Percentiles rank a stretch among this genome's conserved stretches.
These are phyloP conservation scores for Corrigiola litoralis DNA, from an alignment of 179 eudicot genomes.

Conservation along the genomic window DNA sequence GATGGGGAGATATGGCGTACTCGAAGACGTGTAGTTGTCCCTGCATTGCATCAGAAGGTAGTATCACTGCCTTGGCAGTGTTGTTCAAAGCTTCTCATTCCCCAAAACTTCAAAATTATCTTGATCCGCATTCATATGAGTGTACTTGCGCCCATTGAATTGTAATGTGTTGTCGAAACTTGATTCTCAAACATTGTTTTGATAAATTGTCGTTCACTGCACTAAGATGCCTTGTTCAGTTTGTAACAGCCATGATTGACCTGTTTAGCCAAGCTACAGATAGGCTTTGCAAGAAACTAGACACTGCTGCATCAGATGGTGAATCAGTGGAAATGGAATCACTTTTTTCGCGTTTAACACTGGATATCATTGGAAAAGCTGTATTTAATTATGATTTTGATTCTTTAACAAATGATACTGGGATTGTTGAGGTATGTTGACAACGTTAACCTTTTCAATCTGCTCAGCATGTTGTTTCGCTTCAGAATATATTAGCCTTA, in stretches of 20 bases:
- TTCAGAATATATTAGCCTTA: slow-evolving; percentile 8
- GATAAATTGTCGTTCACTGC: slow-evolving; percentile 4
- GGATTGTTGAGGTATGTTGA: slow-evolving; percentile 77
- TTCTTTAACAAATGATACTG: slow-evolving; percentile 87
- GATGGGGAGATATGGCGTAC: slow-evolving; percentile 98
- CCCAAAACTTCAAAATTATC: neutral
- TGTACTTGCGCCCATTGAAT: neutral
- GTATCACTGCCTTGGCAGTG: slow-evolving; percentile 5
- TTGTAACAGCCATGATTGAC: slow-evolving; percentile 86
- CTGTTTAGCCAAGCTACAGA: slow-evolving; percentile 88
- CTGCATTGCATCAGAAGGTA: slow-evolving; percentile 95
- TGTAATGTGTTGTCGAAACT: neutral
- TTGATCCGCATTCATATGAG: neutral
- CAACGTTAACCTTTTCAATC: slow-evolving; percentile 2
- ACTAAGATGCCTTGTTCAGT: slow-evolving; percentile 38
- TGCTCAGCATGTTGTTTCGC: neutral
- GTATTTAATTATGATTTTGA: slow-evolving; percentile 95
- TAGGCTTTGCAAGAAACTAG: slow-evolving; percentile 83
- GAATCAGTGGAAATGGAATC: slow-evolving; percentile 99
- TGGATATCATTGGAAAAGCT: slow-evolving; percentile 97
- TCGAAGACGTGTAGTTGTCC: slow-evolving; percentile 91
- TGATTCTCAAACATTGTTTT: neutral
- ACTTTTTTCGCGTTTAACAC: slow-evolving; percentile 85
- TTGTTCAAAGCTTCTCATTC: neutral
- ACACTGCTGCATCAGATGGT: slow-evolving; percentile 74